Base-by-base conservation (phyloP, 2,329 filamentous ascomycete genomes). In the Chrysosphaeria jannelii region DNA sequence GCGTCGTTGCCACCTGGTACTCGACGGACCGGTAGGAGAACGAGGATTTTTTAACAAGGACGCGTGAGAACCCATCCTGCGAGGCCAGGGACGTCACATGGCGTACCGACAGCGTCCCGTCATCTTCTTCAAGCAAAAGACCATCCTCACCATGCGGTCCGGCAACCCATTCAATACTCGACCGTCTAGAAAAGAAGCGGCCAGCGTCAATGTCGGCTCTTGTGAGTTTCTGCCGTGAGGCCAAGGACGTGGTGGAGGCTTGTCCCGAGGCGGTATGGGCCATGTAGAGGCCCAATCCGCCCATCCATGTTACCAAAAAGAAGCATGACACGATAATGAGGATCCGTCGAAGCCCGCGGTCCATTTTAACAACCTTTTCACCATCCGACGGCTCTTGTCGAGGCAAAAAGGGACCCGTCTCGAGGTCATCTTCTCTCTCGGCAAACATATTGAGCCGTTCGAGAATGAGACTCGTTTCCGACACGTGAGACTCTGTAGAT, bases 391-490 rank as follows among this genome's bases (percentile, higher is more conserved):
- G 7, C 7, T 18, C 16, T 7, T 18, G 16, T 7, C 17, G 36
- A 13, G 19, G 29, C 20, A 62, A 44, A 31, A 62, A 63, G 12
- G 52, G 51, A 1, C 51, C 52, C 5, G 50, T 55, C 37, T 56
- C 61, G 25, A 52, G 47, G 29, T 50, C 51, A 29, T 53, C 46
- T 31, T 56, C 46, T 29, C 55, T 44, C 37, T 51, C 42, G 14
- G 48, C 42, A 21, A 45, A 41, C 38, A 72, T 65, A 35, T 60
- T 56, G 32, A 81, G 55, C 30, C 68, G 62, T 33, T 85, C 72
- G 38, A 85, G 72, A 25, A 85, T 61, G 9, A 85, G 52, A 34
- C 74, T 81, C 4, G 69, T 78, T 8, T 74, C 81, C 16, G 74
- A 85, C n/a, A 64, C 65, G 19, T 68, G 69, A n/a, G 69, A 74